A percentile compares a stretch with the other conserved stretches of the same genome.
phyloP scores from a whole-genome alignment of 495 filamentous ascomycete species.

The Talaromyces nanjingensis region DNA sequence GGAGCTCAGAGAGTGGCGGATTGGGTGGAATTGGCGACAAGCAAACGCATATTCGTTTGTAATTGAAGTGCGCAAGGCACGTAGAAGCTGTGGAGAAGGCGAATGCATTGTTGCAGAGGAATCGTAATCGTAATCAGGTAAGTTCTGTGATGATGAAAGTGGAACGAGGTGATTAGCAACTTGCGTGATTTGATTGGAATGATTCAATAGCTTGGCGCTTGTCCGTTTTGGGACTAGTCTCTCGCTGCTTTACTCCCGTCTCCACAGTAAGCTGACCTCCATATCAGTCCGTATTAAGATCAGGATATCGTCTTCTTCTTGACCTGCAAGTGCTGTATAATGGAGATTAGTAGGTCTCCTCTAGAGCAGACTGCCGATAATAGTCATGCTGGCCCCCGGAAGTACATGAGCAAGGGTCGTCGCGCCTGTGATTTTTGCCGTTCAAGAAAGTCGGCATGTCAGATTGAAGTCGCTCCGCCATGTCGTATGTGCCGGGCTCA shows the following conservation, averaged over 20 bases:
- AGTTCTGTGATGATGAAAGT: neutral
- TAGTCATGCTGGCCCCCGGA: neutral
- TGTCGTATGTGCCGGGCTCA: conserved; percentile 6
- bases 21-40: neutral
- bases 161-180: neutral
- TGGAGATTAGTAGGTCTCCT: neutral
- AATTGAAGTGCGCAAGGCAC: conserved; percentile 34
- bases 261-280: neutral
- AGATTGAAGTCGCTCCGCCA: neutral
- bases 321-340: neutral
- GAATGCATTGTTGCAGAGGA: conserved; percentile 25
- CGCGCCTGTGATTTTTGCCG: conserved; percentile 4
- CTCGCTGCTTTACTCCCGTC: neutral
- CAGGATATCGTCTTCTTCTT: neutral
- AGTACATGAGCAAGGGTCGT: conserved; percentile 3
- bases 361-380: neutral
- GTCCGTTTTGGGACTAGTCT: neutral
- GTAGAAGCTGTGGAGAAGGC: conserved; percentile 38
- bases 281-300: neutral
- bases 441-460: conserved; percentile 3
- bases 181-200: neutral
- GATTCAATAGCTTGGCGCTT: neutral
- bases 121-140: too few relatives aligned
- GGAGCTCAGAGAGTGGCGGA: neutral
- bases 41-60: conserved; percentile 3